Evolutionary conservation across 2,329 filamentous ascomycete genomes (phyloP), one percentile per base, ranked within the genome.

Genomic region (Fusarium coicis): DNA sequence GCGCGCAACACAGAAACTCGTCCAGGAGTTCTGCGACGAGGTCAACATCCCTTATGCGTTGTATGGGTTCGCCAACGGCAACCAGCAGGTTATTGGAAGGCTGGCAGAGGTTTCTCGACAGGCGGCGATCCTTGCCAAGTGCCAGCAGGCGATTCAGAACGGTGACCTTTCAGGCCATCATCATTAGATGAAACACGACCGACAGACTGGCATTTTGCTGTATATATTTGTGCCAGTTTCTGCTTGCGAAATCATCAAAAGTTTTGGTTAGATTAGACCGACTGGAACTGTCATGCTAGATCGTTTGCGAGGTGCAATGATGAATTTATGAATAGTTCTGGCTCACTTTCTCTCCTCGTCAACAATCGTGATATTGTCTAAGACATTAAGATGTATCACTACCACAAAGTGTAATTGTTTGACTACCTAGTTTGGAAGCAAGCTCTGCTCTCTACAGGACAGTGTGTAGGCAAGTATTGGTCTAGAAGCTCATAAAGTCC

Each of bases 41-140:
- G 93, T 94, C 2, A 91, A 90, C 21, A 93, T 97, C 63, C 93
- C 93, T 4, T 97, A 97, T 79, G 92, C 94, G 10, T 86, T 96
- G 58, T 95, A 95, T 78, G 94, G 93, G 2, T 97, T 97, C 79
- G 89, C 93, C 23, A 90, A 94, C 74, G 93, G 94, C 10, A 97
- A 96, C 81, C 92, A 92, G 81, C 87, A 93, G 75, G 94, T 97
- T 18, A 89, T 97, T 76, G 87, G 92, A 21, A 87, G 90, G 49
- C 85, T 97, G 54, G 92, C 90, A 7, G 93, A 97, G 77, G 91
- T 97, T 4, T 92, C 92, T 32, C 91, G 91, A 77, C 94, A 97
- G 83, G 93, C 93, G 18, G 89, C 90, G 58, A 93, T 96, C 63
- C 84, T 95, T 74, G 88, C 91, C 47, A 93, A 94, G 81, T 96